Percentiles rank a stretch among this genome's conserved stretches.
phyloP scores from a whole-genome alignment of 129 eudicot species.

The Saposhnikovia divaricata region DNA sequence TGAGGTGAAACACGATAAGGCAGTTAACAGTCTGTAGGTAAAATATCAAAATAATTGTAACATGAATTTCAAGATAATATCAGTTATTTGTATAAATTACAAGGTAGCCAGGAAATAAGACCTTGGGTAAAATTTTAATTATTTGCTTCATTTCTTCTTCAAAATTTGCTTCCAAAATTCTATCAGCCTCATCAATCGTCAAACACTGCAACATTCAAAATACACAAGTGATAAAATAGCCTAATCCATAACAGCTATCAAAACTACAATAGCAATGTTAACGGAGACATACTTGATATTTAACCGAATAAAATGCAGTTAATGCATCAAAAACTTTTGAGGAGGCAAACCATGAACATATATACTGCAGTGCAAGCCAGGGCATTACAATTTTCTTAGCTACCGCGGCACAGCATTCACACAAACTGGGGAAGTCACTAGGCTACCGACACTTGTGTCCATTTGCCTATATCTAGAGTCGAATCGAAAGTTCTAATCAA shows the following conservation, averaged over 20 bases:
- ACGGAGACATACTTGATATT: neutral
- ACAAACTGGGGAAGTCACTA: neutral
- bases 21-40: neutral
- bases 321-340: neutral
- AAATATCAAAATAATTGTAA: neutral
- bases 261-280: neutral
- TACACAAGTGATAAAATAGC: neutral
- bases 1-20: neutral
- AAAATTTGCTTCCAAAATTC: constrained; percentile 85
- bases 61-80: neutral
- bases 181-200: constrained; percentile 88
- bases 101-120: constrained; percentile 1
- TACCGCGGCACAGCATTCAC: neutral
- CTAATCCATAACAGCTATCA: neutral
- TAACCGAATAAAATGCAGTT: neutral
- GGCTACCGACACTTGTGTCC: neutral
- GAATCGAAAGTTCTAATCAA: neutral
- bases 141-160: constrained; percentile 93
- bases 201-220: constrained; percentile 50
- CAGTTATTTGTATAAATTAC: too few relatives aligned
- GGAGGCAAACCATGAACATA: neutral
- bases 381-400: neutral
- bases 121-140: constrained; percentile 74
- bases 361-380: neutral
- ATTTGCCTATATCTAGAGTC: neutral